A percentile compares a stretch with the other conserved stretches of the same genome.
Evolutionary conservation across 1,284 basidiomycete genomes (phyloP).

Genomic region (Boletus sp.): DNA sequence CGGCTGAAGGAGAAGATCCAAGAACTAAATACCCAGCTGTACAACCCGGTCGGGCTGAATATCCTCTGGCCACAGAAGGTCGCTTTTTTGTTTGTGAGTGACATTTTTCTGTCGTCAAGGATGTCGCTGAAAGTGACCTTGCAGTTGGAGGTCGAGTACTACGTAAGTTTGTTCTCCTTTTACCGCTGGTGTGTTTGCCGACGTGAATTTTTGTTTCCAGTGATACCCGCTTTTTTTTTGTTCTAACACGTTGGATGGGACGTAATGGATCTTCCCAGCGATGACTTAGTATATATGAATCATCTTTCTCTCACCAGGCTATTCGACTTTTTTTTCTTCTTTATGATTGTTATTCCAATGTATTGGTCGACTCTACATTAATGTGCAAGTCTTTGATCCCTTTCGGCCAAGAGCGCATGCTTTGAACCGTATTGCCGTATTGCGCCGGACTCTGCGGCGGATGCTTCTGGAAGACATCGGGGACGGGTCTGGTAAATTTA

Average conservation of each 20-base stretch:
- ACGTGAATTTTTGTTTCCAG: slow-evolving; percentile 11
- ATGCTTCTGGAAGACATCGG: no score
- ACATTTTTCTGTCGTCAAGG: slow-evolving; percentile 1
- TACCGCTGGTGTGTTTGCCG: neutral
- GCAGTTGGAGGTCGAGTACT: slow-evolving; percentile 79
- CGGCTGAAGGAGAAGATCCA: slow-evolving; percentile 58
- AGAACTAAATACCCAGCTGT: slow-evolving; percentile 61
- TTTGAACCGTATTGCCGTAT: no score
- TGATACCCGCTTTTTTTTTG: slow-evolving; percentile 19
- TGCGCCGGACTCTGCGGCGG: no score
- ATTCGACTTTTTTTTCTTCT: neutral
- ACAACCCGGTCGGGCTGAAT: slow-evolving; percentile 78
- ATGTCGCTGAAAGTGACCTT: slow-evolving; percentile 1
- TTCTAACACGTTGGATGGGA: slow-evolving; percentile 2
- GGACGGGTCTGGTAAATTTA: no score
- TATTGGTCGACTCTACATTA: neutral
- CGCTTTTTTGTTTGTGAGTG: slow-evolving; percentile 81
- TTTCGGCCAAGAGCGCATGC: no score
- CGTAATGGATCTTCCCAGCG: slow-evolving; percentile 6
- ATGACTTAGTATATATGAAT: slow-evolving; percentile 15
- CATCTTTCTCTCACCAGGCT: slow-evolving; percentile 9
- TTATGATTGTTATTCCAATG: slow-evolving; percentile 6
- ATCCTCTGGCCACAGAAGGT: slow-evolving; percentile 75
- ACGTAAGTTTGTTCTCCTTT: slow-evolving; percentile 39
- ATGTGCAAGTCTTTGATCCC: no score